A percentile compares a stretch with the other conserved stretches of the same genome.
phyloP scores from a whole-genome alignment of 2,329 filamentous ascomycete species.

The Hypoxylon sp. region DNA sequence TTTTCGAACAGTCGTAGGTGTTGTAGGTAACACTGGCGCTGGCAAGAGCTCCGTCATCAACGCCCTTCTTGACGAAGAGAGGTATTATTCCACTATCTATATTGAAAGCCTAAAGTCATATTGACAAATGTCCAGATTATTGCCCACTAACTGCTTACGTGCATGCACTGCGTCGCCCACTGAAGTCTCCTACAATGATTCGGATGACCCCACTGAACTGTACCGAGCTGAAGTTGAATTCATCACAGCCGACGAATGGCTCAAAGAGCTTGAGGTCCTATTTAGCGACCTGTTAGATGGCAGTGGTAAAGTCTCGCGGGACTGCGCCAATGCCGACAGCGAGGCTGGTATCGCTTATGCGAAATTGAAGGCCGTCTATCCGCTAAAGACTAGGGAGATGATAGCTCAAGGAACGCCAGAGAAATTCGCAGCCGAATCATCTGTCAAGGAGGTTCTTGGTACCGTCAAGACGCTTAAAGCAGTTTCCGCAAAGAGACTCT shows the following conservation, averaged over 20 bases:
- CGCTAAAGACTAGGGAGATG: constrained; percentile 47
- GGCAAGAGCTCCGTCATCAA: no score
- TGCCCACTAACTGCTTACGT: constrained; percentile 47
- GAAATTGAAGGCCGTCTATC: constrained; percentile 50
- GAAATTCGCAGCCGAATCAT: constrained; percentile 42
- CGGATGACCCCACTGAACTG: constrained; percentile 43
- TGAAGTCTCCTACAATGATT: constrained; percentile 49
- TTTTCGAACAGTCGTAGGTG: constrained; percentile 63
- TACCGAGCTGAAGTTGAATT: constrained; percentile 51
- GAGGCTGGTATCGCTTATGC: constrained; percentile 49
- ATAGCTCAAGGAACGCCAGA: constrained; percentile 42
- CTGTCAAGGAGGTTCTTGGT: constrained; percentile 46
- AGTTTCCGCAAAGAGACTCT: constrained; percentile 41
- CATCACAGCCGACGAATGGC: constrained; percentile 45
- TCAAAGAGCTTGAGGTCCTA: constrained; percentile 43
- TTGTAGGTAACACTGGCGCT: constrained; percentile 59
- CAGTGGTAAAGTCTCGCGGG: constrained; percentile 44
- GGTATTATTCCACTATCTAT: no score
- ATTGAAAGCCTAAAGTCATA: no score
- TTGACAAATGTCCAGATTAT: constrained; percentile 36
- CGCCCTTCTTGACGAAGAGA: no score
- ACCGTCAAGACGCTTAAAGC: constrained; percentile 44
- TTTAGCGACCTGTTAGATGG: constrained; percentile 44
- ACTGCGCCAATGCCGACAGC: constrained; percentile 38
- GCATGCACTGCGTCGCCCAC: constrained; percentile 49